Percentiles rank a stretch among this genome's conserved stretches.
Conservation (phyloP, 202 grass and related monocot species). For the Panicum virgatum region DNA sequence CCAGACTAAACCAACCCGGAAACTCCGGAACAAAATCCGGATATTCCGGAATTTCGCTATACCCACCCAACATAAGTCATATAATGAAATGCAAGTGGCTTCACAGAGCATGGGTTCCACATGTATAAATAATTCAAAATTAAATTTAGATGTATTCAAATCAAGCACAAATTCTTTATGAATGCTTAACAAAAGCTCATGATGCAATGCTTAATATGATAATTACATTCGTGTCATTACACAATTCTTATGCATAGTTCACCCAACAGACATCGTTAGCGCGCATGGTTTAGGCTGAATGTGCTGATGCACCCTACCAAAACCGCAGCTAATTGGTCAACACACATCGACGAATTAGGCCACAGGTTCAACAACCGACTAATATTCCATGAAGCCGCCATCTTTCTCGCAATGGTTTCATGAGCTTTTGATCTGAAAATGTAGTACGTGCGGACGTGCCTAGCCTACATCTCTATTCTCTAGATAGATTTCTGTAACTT, state of each 20-base stretch:
- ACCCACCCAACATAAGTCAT: no score
- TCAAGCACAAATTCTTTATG: no score
- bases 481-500: conserved; percentile 5
- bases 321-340: conserved; percentile 23
- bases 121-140: no score
- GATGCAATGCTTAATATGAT: no score
- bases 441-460: not conserved
- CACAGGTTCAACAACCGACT: conserved; percentile 22
- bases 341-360: not conserved
- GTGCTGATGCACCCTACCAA: conserved; percentile 29
- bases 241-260: not conserved
- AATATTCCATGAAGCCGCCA: conserved; percentile 8
- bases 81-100: no score
- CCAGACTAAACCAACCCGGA: no score
- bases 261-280: not conserved
- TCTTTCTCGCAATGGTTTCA: conserved; percentile 6
- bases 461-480: not conserved
- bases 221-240: no score
- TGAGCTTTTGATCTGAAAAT: not conserved
- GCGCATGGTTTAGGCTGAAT: not conserved
- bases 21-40: no score
- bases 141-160: no score
- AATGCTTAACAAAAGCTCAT: no score
- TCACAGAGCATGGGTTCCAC: no score
- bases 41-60: no score